phyloP scores from a whole-genome alignment of 768 basidiomycete genomes.

The Podaxis sp. region DNA sequence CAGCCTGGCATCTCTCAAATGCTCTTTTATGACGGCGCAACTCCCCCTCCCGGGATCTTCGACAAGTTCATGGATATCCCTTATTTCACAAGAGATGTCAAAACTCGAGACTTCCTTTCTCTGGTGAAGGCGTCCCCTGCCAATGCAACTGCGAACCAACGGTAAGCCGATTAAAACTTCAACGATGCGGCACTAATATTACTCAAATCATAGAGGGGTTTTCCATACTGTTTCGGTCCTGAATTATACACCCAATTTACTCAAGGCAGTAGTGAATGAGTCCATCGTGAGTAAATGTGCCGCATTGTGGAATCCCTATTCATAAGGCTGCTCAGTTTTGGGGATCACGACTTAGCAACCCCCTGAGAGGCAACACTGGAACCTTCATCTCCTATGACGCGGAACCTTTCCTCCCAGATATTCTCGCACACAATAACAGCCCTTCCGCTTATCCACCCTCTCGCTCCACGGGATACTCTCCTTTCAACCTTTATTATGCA shows the following conservation, averaged over 20 bases:
- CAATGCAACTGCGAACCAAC: constrained; percentile 29
- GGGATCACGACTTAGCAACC: constrained; percentile 30
- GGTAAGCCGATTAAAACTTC: constrained; percentile 17
- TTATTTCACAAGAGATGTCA: constrained; percentile 34
- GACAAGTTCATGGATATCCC: constrained; percentile 50
- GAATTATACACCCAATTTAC: constrained; percentile 32
- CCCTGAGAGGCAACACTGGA: constrained; percentile 22
- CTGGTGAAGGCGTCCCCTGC: constrained; percentile 39
- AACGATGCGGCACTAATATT: not conserved
- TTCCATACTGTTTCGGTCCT: constrained; percentile 45
- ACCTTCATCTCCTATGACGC: constrained; percentile 45
- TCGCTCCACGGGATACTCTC: constrained; percentile 36
- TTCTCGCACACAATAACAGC: constrained; percentile 37
- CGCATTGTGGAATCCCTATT: not conserved
- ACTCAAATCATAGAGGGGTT: constrained; percentile 20
- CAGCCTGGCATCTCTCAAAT: constrained; percentile 26
- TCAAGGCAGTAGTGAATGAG: constrained; percentile 45
- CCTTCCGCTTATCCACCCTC: constrained; percentile 49
- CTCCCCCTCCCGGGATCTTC: constrained; percentile 47
- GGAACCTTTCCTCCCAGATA: constrained; percentile 47
- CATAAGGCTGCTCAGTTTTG: constrained; percentile 37
- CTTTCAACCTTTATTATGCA: constrained; percentile 47
- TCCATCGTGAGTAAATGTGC: constrained; percentile 26
- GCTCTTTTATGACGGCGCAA: constrained; percentile 63
- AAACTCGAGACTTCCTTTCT: constrained; percentile 39